These are phyloP conservation scores for Botryosphaeria dothidea DNA, from an alignment of 2,329 filamentous ascomycete genomes.

Conservation along the genomic window DNA sequence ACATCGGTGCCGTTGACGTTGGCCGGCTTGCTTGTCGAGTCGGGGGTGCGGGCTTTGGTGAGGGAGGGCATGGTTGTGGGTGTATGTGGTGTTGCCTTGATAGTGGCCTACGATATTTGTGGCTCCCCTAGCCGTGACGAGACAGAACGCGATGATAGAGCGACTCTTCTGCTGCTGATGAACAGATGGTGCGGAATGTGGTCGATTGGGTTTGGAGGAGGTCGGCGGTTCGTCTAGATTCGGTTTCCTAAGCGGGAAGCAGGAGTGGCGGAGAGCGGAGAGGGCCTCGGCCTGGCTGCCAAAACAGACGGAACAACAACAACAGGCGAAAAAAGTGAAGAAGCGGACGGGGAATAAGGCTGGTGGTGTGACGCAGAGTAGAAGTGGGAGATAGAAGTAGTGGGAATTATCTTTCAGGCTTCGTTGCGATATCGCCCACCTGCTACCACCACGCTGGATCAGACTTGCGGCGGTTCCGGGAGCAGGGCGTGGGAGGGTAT, in stretches of 20 bases:
- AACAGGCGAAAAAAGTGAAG: background rate
- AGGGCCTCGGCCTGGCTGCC: background rate
- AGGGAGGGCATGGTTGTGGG: slow-evolving; percentile 1
- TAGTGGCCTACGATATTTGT: background rate
- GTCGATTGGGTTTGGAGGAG: background rate
- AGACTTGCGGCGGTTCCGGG: background rate
- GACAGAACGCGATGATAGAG: too few species aligned
- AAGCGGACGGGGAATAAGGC: background rate
- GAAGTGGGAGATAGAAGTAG: background rate
- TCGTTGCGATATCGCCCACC: background rate
- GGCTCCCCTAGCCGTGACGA: too few species aligned
- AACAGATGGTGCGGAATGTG: background rate
- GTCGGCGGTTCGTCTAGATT: background rate
- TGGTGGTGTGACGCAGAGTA: background rate
- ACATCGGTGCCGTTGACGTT: background rate
- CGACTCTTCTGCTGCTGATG: too few species aligned
- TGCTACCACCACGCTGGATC: background rate
- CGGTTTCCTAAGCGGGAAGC: slow-evolving; percentile 12
- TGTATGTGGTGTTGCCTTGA: background rate
- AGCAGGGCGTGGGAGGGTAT: background rate
- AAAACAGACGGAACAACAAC: background rate
- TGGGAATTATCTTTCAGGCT: background rate
- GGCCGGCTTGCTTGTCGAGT: background rate
- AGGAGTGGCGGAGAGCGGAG: background rate
- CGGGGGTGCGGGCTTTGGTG: background rate